These are phyloP conservation scores for Rhododendron ovatum DNA, from an alignment of 148 eudicot species.

Conservation along the genomic window DNA sequence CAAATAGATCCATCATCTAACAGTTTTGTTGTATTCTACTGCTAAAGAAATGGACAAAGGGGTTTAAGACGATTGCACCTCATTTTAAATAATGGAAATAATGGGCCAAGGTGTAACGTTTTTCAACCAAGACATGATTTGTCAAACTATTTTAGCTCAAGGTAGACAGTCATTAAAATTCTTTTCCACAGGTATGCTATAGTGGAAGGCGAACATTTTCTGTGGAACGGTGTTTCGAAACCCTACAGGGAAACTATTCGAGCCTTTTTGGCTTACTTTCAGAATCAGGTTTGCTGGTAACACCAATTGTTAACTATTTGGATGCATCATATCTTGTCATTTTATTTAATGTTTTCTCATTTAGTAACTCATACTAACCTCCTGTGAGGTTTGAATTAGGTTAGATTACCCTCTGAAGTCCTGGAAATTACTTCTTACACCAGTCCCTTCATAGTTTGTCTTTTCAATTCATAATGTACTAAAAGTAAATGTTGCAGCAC, in stretches of 20 bases:
- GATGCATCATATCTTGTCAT: background rate
- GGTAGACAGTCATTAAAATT: background rate
- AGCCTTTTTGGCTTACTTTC: slow-evolving; percentile 81
- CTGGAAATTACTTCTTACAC: background rate
- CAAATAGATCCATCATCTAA: no score
- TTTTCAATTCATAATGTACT: background rate
- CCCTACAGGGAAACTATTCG: slow-evolving; percentile 94
- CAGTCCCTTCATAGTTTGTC: background rate
- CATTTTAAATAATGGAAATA: background rate
- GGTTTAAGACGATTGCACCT: background rate
- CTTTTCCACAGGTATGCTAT: slow-evolving; percentile 66
- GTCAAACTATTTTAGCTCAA: background rate
- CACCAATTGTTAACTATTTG: background rate
- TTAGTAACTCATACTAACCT: background rate
- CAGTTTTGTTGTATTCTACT: background rate
- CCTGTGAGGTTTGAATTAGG: background rate
- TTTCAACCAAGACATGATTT: background rate
- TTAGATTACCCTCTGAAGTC: background rate
- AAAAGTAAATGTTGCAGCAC: background rate
- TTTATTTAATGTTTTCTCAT: background rate
- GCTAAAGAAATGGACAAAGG: background rate
- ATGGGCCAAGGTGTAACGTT: background rate
- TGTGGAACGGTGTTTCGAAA: slow-evolving; percentile 89
- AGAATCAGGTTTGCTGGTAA: slow-evolving; percentile 61
- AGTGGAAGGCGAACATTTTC: slow-evolving; percentile 81